Conservation (phyloP, 163 green algal genomes). For the Chloromonas sp. region DNA sequence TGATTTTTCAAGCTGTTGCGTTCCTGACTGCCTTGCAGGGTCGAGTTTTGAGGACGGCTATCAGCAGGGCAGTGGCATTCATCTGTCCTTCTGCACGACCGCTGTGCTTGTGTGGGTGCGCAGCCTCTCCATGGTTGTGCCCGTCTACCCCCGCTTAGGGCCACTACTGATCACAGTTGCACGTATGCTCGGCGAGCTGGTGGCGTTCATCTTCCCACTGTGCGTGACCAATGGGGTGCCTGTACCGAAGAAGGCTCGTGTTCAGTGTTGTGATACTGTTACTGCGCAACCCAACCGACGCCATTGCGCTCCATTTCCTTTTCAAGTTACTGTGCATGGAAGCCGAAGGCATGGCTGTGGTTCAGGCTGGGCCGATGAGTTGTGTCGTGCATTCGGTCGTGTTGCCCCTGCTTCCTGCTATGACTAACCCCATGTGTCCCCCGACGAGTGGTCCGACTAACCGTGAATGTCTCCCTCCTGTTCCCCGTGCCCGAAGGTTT, state of each 20-base stretch:
- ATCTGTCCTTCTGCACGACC: conserved; percentile 2
- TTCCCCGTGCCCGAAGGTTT: not conserved
- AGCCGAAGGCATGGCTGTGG: too few species aligned
- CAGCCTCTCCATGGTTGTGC: conserved; percentile 21
- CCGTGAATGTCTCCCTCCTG: not conserved
- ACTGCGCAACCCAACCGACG: too few species aligned
- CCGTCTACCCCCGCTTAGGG: conserved; percentile 23
- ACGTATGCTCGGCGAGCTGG: conserved; percentile 23
- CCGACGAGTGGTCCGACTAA: too few species aligned
- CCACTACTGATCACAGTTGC: conserved; percentile 33
- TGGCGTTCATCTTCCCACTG: conserved; percentile 29
- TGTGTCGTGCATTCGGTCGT: too few species aligned
- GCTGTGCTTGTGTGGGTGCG: conserved; percentile 26
- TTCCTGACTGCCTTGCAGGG: too few species aligned
- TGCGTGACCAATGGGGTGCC: not conserved
- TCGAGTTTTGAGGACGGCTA: not conserved
- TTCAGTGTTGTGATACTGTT: not conserved
- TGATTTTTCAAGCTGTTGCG: too few species aligned
- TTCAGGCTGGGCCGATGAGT: too few species aligned
- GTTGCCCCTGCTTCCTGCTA: too few species aligned
- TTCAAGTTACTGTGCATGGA: too few species aligned
- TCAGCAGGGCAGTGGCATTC: not conserved
- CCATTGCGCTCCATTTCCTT: too few species aligned
- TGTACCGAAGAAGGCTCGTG: not conserved
- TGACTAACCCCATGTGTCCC: too few species aligned